Evolutionary conservation across 345 rosid species (phyloP), one percentile per base, ranked within the genome.

Genomic region (Corchorus olitorius): DNA sequence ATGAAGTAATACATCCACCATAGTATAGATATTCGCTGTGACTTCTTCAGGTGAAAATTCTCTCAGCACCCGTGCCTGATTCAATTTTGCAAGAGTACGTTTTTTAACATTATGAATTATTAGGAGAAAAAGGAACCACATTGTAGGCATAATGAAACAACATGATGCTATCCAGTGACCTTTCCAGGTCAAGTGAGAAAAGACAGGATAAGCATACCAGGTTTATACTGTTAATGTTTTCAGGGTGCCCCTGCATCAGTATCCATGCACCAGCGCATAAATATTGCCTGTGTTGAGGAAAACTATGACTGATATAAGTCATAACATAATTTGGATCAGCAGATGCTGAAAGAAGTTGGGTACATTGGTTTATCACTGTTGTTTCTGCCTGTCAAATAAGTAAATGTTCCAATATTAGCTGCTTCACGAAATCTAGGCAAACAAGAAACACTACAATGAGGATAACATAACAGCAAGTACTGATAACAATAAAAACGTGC

Each of bases 41-140:
- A 96, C 99, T 83, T 92, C 99, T 77, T 93, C 98, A 19, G 99
- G 98, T 45, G 94, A 90, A 82, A 96, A 81, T 87, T 96, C 99
- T 85, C 95, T 88, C 80, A 96, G 80, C 64, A 91, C 98, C 58
- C 89, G 89, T 58, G 85, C 91, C 99, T 96, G 86, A 61, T 19
- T 73, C 82, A 87, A 62, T 17, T 48, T 72, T 70, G 62, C 62
- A 70, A 67, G 8, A 33, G 81, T 50, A 64, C 46, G 71, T 19
- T n/a, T 56, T 54, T 66, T 67, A 65, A 64, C 71, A 74, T 55
- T 39, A 65, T 41, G 46, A 46, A 65, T 35, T 71, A 17, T 65
- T 58, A 70, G n/a, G 49, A 55, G 46, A 55, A 59, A 74, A 70
- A 72, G 34, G 54, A 76, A 52, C 22, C 17, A 53, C 49, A 39